Base-by-base conservation (phyloP, 495 filamentous ascomycete genomes). In the Penicillium salamii region DNA sequence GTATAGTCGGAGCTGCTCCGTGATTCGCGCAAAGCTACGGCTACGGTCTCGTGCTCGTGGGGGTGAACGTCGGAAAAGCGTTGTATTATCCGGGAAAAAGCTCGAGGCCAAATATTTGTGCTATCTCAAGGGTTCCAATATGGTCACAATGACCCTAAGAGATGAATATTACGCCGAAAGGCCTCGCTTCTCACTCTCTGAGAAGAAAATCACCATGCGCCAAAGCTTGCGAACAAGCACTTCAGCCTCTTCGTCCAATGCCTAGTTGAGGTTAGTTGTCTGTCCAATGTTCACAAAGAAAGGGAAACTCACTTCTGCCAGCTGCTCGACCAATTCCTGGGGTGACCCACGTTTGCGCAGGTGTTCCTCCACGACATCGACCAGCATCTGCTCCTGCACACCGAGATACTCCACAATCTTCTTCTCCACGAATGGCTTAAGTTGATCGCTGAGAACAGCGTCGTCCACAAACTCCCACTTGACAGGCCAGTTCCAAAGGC, bases 151-250 rank as follows among this genome's bases (percentile, higher is more conserved):
- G 18, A 18, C 31, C 20, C n/a, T 2, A 18, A 42, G 13, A 7
- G 9, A 9, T 19, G n/a, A n/a, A n/a, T n/a, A n/a, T 44, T 74
- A 89, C 17, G 82, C 82, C 20, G 88, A 89, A 31, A 95, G 71
- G 1, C 93, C 92, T 48, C 90, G 79, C 75, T 93, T 96, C 81
- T 96, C 93, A 59, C 84, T 87, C 71, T 98, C 93, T 20, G 89
- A 92, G 59, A 91, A 97, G 85, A 97, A 97, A 65, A 97, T 96
- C 41, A 96, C 81, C 91, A 97, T 95, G 37, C 93, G 82, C 93
- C 93, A 98, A 21, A 98, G 78, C 70, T 97, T 97, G 80, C 88
- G 92, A 15, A 97, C 93, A 55, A 98, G 72, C 8, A 85, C 87
- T 66, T 96, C 91, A 3, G 91, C 91, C 58, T 97, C 95, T 62